phyloP scores from a whole-genome alignment of 345 rosid species.

The Excoecaria agallocha region DNA sequence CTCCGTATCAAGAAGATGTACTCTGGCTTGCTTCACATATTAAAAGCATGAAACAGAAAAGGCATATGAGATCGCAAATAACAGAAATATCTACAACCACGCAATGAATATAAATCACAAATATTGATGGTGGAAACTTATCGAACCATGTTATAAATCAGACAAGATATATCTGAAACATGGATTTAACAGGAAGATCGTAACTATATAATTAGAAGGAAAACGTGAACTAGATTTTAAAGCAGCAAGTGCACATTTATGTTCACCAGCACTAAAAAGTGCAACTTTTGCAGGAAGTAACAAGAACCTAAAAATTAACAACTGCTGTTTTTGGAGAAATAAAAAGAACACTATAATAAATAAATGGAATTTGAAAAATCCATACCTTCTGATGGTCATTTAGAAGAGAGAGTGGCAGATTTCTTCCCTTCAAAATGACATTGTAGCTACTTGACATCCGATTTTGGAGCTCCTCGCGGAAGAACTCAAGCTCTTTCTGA shows the following conservation, averaged over 20 bases:
- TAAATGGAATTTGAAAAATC: no score
- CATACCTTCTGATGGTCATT: conserved; percentile 72
- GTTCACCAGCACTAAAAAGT: no score
- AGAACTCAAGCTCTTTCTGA: conserved; percentile 75
- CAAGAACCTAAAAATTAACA: background rate
- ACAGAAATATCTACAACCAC: background rate
- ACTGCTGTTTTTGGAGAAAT: background rate
- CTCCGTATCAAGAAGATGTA: no score
- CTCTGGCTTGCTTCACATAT: conserved; percentile 70
- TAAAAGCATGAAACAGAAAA: background rate
- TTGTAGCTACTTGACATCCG: conserved; percentile 68
- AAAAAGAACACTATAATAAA: background rate
- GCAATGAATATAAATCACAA: background rate
- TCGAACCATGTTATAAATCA: background rate
- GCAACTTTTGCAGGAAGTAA: no score
- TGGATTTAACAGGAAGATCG: background rate
- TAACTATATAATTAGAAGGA: background rate
- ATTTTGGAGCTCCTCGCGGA: conserved; percentile 65
- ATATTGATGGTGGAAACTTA: background rate
- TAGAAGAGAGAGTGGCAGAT: conserved; percentile 74
- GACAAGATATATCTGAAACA: background rate
- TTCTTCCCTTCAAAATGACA: conserved; percentile 75
- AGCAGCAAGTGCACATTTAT: no score
- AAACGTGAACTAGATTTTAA: no score
- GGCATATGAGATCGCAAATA: background rate